Evolutionary conservation across 129 eudicot genomes (phyloP).

Genomic region (Escallonia herrerae): DNA sequence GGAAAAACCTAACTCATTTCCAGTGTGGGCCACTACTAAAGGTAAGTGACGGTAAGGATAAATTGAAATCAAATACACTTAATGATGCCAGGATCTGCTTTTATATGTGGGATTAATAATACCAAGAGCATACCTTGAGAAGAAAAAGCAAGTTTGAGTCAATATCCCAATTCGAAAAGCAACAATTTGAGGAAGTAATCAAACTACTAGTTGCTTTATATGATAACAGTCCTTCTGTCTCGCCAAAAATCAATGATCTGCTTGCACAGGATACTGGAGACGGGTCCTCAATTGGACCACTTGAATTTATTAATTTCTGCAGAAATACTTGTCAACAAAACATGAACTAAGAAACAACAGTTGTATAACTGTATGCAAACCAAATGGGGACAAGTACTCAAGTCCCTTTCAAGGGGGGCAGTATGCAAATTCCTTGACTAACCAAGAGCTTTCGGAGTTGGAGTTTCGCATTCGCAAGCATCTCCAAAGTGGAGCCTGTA

Average conservation of each 20-base stretch:
- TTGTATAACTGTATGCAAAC: background rate
- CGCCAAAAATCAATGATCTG: conserved; percentile 50
- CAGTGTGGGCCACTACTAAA: too few relatives aligned
- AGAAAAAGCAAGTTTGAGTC: conserved; percentile 75
- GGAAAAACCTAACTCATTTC: too few relatives aligned
- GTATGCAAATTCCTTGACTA: conserved; percentile 23
- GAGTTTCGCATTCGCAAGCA: conserved; percentile 61
- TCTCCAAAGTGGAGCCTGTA: conserved; percentile 35
- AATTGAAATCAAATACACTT: too few relatives aligned
- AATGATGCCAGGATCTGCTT: background rate
- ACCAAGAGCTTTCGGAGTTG: conserved; percentile 82
- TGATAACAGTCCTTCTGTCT: conserved; percentile 50
- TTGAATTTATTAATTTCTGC: conserved; percentile 73
- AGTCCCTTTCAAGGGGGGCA: background rate
- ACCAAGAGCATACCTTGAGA: conserved; percentile 53
- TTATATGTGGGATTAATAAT: background rate
- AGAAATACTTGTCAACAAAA: conserved; percentile 31
- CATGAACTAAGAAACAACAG: conserved; percentile 12
- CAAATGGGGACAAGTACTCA: background rate
- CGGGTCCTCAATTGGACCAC: conserved; percentile 81
- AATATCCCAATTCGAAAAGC: conserved; percentile 60
- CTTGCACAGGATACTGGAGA: conserved; percentile 70
- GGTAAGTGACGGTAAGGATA: too few relatives aligned
- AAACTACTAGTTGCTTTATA: conserved; percentile 67
- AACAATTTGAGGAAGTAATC: conserved; percentile 55